Evolutionary conservation across 1,284 basidiomycete genomes (phyloP), one percentile per base, ranked within the genome.

Genomic region (Ganoderma resinaceum): DNA sequence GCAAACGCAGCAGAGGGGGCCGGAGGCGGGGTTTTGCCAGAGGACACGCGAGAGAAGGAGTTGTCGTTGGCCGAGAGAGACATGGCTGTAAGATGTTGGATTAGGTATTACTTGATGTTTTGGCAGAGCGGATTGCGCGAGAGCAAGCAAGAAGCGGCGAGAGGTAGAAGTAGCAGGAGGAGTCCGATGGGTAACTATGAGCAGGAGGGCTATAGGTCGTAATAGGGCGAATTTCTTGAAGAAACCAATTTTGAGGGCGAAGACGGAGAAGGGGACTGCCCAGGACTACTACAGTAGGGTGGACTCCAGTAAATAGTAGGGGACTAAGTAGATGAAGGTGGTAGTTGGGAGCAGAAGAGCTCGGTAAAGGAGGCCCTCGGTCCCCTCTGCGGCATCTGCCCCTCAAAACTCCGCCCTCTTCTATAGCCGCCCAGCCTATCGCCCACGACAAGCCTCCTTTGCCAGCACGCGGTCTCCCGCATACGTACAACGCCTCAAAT

Each of bases 1-100:
- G 94, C 93, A 81, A 86, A 95, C 38, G 93, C 94, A 74, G 94
- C 94, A 70, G 94, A 95, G 66, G 94, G 94, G 29, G 94, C 94
- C 63, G 94, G 94, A 70, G 94, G 94, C 69, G 94, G 94, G 2
- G 94, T 95, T 82, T 95, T 95, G 73, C 93, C 93, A 78, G 91
- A 91, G 74, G 92, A 85, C 78, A 86, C 88, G 84, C 91, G 90
- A 77, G 90, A 85, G 87, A 91, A 94, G 80, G 89, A 85, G 83
- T 88, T 91, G 88, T 92, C 91, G 78, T 86, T 86, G 81, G 92
- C 88, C 79, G 93, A 93, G 86, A 94, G 89, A 85, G 92, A 94
- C 92, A 94, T 94, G 91, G 82, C 77, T 84, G 84, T 84, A 83
- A 86, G 84, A 70, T 71, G 72, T 73, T 86, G 80, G 87, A 94